Evolutionary conservation across 257 asterid genomes (phyloP), one percentile per base, ranked within the genome.

Genomic region (Solanum raphanifolium): DNA sequence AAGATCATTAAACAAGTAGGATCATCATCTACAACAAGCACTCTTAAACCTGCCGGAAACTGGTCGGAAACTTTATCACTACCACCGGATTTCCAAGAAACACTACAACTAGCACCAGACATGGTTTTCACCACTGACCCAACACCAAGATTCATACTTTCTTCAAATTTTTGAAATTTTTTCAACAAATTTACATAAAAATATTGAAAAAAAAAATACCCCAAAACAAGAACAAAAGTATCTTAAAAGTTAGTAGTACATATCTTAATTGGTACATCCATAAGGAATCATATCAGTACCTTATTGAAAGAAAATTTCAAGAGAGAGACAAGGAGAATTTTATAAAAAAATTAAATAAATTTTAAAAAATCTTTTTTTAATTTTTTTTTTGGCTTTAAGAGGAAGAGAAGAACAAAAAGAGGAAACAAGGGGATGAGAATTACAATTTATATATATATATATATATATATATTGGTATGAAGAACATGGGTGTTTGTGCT

Each of bases 11-110:
- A 93, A 74, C 99, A 96, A 89, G 97, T 96, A 79, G 95, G 98
- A 93, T 97, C 99, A 90, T 97, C 99, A 88, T 97, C 99, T 58
- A 95, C 99, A 52, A 97, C 96, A 39, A 97, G 98, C 2, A 97
- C 99, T 52, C 97, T 93, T 35, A 97, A 94, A 86, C 99, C 99
- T 16, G 92, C 98, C 90, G 99, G 99, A 89, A 97, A 97, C 91
- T 93, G 94, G 90, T 90, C 94, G 55, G 96, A 46, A 88, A 91
- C 97, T 21, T 68, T 98, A 83, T 95, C 96, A 60, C 87, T 92
- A 82, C 92, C 94, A 60, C 86, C 92, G 84, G 98, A 91, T 92
- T 90, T 95, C 93, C 93, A 89, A 5, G 95, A 89, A 92, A 68
- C 91, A 87, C 88, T 92, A 13, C 96, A 93, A 46, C 91, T 86